These are phyloP conservation scores for Platismatia glauca DNA, from an alignment of 495 filamentous ascomycete species.

Conservation along the genomic window DNA sequence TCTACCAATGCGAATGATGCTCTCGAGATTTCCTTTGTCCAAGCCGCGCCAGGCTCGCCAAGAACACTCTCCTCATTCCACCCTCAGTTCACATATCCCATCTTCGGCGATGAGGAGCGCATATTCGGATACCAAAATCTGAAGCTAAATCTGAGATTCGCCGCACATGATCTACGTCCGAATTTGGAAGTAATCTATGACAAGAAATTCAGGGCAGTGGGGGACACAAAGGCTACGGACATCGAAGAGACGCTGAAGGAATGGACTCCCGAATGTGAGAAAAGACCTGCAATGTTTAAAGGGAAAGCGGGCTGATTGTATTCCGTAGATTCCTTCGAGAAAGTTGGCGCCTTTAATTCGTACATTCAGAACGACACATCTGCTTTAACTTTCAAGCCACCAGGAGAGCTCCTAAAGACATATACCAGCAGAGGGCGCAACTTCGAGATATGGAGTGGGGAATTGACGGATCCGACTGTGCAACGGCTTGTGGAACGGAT, in stretches of 20 bases:
- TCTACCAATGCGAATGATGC: slow-evolving; percentile 66
- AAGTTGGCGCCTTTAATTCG: slow-evolving; percentile 48
- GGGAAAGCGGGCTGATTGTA: not conserved
- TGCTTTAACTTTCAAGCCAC: slow-evolving; percentile 52
- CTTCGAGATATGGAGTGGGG: slow-evolving; percentile 56
- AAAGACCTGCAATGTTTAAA: too few species aligned
- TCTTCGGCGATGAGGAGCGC: slow-evolving; percentile 83
- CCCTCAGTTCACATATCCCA: slow-evolving; percentile 79
- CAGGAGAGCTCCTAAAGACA: slow-evolving; percentile 44
- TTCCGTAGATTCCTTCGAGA: slow-evolving; percentile 51
- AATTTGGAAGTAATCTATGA: slow-evolving; percentile 61
- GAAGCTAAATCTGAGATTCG: slow-evolving; percentile 65
- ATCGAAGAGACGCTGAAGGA: slow-evolving; percentile 55
- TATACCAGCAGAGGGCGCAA: slow-evolving; percentile 42
- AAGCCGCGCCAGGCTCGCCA: slow-evolving; percentile 44
- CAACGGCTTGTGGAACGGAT: slow-evolving; percentile 61
- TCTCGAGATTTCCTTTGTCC: slow-evolving; percentile 58
- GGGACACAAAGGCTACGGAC: slow-evolving; percentile 60
- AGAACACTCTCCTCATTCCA: slow-evolving; percentile 60
- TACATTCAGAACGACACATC: slow-evolving; percentile 44
- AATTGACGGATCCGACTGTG: slow-evolving; percentile 48
- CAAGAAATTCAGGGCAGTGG: slow-evolving; percentile 64
- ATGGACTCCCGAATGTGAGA: slow-evolving; percentile 57
- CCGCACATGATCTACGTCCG: slow-evolving; percentile 72
- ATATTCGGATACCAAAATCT: slow-evolving; percentile 86